These are phyloP conservation scores for Phyllosticta citrichinensis DNA, from an alignment of 2,329 filamentous ascomycete species.

Conservation along the genomic window DNA sequence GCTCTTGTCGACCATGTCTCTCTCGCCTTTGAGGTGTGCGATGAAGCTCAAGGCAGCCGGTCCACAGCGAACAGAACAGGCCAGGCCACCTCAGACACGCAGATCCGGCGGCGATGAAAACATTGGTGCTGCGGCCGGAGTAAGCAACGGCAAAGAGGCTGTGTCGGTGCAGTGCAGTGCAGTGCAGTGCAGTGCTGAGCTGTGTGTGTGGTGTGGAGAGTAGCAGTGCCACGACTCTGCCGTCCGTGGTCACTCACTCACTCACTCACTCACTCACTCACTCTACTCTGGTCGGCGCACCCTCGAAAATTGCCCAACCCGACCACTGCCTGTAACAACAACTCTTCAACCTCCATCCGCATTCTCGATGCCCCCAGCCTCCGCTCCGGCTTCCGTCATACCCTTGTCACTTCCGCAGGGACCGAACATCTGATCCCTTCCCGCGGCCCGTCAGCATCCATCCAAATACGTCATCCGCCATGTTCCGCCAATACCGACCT, in stretches of 20 bases:
- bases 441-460: constrained; percentile 1
- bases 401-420: background rate
- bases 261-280: no score
- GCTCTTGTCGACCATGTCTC: no score
- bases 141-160: background rate
- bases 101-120: background rate
- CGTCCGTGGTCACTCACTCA: no score
- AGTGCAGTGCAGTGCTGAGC: no score
- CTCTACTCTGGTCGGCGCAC: no score
- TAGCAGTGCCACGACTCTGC: no score
- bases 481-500: background rate
- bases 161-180: background rate
- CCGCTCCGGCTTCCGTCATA: background rate
- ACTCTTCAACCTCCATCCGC: background rate
- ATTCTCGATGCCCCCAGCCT: background rate
- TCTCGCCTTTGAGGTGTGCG: no score
- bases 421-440: constrained; percentile 1
- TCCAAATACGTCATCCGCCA: constrained; percentile 3
- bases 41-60: no score
- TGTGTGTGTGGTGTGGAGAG: no score
- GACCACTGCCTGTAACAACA: no score
- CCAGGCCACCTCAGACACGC: background rate
- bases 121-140: background rate
- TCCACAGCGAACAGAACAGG: no score
- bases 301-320: no score